Evolutionary conservation across 768 basidiomycete genomes (phyloP).

Genomic region (Amanita inopinata): DNA sequence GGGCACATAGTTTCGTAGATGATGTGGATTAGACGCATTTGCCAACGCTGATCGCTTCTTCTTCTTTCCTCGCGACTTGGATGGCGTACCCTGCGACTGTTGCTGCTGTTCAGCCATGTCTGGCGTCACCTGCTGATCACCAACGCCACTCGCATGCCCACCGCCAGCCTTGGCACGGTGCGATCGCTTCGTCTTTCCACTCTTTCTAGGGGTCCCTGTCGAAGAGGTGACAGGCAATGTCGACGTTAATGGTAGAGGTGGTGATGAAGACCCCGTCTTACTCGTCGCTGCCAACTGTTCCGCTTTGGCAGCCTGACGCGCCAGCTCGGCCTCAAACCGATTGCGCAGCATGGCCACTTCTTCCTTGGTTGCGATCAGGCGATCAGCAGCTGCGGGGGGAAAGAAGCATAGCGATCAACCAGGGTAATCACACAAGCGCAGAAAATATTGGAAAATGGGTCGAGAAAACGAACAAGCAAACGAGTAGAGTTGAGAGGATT

Average conservation of each 20-base stretch:
- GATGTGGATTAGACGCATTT: conserved; percentile 93
- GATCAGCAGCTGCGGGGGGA: conserved; percentile 49
- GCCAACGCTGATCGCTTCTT: conserved; percentile 90
- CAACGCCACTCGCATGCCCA: not conserved
- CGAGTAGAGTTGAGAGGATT: no score
- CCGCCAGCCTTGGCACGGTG: not conserved
- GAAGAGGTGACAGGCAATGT: not conserved
- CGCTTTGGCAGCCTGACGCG: conserved; percentile 56
- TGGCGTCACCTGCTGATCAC: no score
- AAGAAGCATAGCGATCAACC: conserved; percentile 5
- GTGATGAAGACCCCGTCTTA: conserved; percentile 8
- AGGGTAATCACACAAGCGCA: conserved; percentile 5
- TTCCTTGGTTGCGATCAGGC: conserved; percentile 56
- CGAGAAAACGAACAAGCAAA: conserved; percentile 12
- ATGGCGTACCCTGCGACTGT: not conserved
- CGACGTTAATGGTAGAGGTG: not conserved
- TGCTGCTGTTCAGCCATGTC: not conserved
- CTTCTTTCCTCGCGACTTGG: conserved; percentile 45
- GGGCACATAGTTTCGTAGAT: conserved; percentile 88
- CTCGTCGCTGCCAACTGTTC: conserved; percentile 40
- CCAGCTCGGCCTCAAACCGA: conserved; percentile 67
- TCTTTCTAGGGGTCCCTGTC: not conserved
- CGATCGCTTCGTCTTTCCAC: not conserved
- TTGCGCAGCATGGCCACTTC: conserved; percentile 57
- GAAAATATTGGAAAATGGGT: conserved; percentile 13